phyloP scores from a whole-genome alignment of 2,329 filamentous ascomycete genomes.

The Cercospora zeae-maydis region DNA sequence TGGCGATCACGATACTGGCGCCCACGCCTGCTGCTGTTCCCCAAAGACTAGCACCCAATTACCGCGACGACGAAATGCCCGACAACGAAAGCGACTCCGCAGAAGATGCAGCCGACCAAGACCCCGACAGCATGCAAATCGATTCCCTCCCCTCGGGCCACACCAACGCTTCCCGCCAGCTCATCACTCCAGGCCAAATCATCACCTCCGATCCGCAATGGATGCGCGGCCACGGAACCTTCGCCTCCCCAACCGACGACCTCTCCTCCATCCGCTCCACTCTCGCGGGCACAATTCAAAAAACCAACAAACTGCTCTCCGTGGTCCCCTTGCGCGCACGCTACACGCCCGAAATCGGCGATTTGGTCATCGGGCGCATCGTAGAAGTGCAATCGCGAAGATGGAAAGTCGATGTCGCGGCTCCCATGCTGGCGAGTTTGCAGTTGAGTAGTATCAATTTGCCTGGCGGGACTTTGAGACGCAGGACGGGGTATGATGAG shows the following conservation, averaged over 20 bases:
- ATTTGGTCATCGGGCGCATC: constrained; percentile 89
- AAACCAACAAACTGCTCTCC: constrained; percentile 95
- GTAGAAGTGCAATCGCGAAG: constrained; percentile 88
- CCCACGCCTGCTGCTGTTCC: constrained; percentile 43
- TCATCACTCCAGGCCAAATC: constrained; percentile 84
- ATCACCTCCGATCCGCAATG: constrained; percentile 92
- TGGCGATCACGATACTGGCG: constrained; percentile 59
- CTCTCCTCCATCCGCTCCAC: constrained; percentile 76
- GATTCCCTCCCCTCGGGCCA: constrained; percentile 49
- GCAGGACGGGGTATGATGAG: constrained; percentile 92
- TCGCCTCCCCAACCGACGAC: constrained; percentile 54
- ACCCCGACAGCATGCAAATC: constrained; percentile 39
- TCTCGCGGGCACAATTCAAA: constrained; percentile 82
- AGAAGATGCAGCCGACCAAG: constrained; percentile 35
- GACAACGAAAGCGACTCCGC: constrained; percentile 35
- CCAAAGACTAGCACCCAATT: constrained; percentile 21
- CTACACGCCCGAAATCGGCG: constrained; percentile 93
- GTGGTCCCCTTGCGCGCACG: constrained; percentile 85
- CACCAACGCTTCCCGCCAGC: constrained; percentile 43
- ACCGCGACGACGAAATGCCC: constrained; percentile 25
- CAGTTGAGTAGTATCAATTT: constrained; percentile 90
- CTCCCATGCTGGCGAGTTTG: constrained; percentile 77
- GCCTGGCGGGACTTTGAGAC: constrained; percentile 85
- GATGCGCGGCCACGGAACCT: constrained; percentile 97
- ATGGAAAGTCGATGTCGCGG: constrained; percentile 93